phyloP scores from a whole-genome alignment of 2,329 filamentous ascomycete genomes.

The Aureobasidium namibiae region DNA sequence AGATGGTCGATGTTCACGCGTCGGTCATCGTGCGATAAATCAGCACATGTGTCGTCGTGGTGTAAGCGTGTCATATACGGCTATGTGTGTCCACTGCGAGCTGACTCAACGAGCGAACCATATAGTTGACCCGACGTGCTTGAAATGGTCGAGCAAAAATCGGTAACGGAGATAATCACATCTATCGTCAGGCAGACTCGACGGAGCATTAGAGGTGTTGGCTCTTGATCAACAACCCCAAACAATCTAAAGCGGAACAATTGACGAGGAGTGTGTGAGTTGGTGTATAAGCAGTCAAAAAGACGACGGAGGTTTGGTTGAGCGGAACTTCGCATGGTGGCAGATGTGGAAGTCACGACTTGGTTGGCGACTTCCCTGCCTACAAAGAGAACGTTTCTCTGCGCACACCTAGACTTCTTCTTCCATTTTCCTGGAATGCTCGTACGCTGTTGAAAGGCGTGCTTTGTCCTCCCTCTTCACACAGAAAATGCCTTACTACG shows the following conservation, averaged over 20 bases:
- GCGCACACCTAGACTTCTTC: not conserved
- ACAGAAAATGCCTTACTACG: slow-evolving; percentile 19
- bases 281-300: not conserved
- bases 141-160: not conserved
- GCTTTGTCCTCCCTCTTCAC: not conserved
- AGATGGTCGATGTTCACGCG: no score
- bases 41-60: no score
- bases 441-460: not conserved
- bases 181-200: no score
- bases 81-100: not conserved
- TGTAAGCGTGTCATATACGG: no score
- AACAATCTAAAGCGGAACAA: not conserved
- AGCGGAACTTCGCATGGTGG: not conserved
- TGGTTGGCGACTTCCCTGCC: not conserved
- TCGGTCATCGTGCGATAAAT: no score
- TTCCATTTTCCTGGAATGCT: not conserved
- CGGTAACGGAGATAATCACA: no score
- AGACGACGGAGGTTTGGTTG: no score
- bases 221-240: not conserved
- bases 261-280: not conserved
- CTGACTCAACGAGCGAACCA: not conserved
- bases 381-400: not conserved
- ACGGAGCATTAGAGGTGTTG: no score
- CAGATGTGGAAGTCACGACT: not conserved
- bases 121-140: not conserved